Percentiles rank a stretch among this genome's conserved stretches.
Evolutionary conservation across 306 rosid species (phyloP).

Genomic region (Acacia melanoxylon): DNA sequence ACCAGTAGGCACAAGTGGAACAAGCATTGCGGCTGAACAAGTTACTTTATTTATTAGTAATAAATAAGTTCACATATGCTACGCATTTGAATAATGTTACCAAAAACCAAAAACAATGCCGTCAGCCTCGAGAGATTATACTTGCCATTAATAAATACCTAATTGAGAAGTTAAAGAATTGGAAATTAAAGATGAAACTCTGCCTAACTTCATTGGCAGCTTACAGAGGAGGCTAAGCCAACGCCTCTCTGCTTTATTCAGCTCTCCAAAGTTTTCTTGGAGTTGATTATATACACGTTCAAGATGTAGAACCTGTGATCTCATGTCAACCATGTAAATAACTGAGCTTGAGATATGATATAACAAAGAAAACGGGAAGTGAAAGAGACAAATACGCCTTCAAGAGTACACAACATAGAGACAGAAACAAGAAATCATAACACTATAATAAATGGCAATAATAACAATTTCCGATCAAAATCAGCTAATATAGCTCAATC

Average conservation of each 20-base stretch:
- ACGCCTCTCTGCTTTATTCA: neutral
- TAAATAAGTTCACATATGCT: too few relatives aligned
- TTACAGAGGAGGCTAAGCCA: neutral
- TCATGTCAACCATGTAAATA: neutral
- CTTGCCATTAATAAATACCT: too few relatives aligned
- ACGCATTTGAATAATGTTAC: neutral
- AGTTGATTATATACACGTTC: neutral
- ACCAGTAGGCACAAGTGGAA: neutral
- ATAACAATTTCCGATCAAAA: neutral
- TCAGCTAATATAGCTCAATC: neutral
- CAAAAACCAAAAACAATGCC: neutral
- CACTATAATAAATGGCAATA: neutral
- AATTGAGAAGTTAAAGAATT: neutral
- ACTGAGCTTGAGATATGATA: neutral
- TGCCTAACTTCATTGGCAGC: neutral
- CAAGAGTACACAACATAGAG: neutral
- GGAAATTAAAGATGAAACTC: neutral
- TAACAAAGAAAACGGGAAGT: neutral
- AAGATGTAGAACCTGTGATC: neutral
- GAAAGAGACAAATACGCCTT: neutral
- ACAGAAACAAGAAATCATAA: neutral
- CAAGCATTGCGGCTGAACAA: neutral
- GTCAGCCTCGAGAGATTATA: too few relatives aligned
- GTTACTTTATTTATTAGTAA: neutral
- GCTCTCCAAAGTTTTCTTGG: neutral